phyloP scores from a whole-genome alignment of 176 grass and related monocot genomes.

The barley (Hordeum vulgare) region DNA sequence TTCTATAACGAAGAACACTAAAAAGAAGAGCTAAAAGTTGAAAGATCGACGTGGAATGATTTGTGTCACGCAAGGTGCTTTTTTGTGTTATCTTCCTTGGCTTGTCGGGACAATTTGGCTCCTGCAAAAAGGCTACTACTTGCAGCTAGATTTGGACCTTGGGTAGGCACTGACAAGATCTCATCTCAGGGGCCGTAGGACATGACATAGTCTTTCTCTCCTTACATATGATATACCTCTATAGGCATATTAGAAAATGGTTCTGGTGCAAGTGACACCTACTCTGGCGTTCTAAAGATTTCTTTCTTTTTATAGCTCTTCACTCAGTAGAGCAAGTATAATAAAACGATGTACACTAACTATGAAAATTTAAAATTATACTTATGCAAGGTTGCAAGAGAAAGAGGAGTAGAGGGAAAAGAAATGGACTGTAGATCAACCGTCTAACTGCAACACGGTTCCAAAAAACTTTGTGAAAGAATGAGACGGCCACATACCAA shows the following conservation, averaged over 20 bases:
- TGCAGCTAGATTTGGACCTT: not conserved
- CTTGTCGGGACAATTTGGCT: not conserved
- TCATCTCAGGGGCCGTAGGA: not conserved
- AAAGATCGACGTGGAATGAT: not conserved
- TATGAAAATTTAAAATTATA: too few species aligned
- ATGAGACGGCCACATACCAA: too few species aligned
- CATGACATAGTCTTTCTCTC: not conserved
- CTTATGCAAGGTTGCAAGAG: too few species aligned
- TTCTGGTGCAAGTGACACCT: not conserved
- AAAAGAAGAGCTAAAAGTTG: not conserved
- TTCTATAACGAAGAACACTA: not conserved
- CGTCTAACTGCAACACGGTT: too few species aligned
- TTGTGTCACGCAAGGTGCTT: not conserved
- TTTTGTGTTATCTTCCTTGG: not conserved
- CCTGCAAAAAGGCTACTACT: not conserved
- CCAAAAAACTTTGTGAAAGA: too few species aligned
- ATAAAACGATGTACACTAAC: too few species aligned
- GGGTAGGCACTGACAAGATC: not conserved
- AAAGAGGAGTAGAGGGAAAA: too few species aligned
- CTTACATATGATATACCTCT: not conserved
- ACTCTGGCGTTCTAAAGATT: not conserved
- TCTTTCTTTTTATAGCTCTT: not conserved
- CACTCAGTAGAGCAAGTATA: too few species aligned
- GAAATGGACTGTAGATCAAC: too few species aligned
- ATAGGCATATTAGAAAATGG: not conserved